Evolutionary conservation across 352 stramenopile species (phyloP).

Genomic region (Globisporangium polare): DNA sequence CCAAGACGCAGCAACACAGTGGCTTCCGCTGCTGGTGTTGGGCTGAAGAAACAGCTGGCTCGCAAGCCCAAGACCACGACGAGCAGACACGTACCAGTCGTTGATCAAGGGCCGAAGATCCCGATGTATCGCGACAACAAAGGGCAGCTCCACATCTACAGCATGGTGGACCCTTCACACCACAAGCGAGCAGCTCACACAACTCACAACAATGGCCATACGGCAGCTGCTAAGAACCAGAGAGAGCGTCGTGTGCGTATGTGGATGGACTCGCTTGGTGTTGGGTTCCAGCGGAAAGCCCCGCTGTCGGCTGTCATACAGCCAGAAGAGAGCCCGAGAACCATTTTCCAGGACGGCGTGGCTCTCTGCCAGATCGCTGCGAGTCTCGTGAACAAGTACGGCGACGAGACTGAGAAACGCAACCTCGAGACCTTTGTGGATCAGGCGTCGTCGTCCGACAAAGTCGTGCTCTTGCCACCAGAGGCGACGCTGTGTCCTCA

Average conservation of each 20-base stretch:
- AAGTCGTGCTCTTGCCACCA: not conserved
- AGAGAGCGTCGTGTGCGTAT: not conserved
- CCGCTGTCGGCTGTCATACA: not conserved
- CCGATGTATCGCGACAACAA: conserved; percentile 16
- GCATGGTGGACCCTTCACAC: conserved; percentile 31
- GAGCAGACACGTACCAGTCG: not conserved
- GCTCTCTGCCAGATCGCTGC: conserved; percentile 33
- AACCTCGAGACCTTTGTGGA: not conserved
- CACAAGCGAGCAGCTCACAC: not conserved
- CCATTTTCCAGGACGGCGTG: conserved; percentile 29
- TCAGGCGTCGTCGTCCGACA: not conserved
- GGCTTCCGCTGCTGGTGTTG: not conserved
- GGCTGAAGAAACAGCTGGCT: not conserved
- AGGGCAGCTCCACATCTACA: conserved; percentile 28
- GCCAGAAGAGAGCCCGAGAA: not conserved
- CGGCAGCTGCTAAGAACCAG: too few relatives aligned
- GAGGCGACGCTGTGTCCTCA: conserved; percentile 5
- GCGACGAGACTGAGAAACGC: not conserved
- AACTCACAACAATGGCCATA: too few relatives aligned
- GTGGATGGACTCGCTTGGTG: conserved; percentile 16
- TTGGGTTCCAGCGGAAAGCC: conserved; percentile 3
- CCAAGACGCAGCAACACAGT: not conserved
- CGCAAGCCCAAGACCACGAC: conserved; percentile 7
- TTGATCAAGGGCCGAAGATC: not conserved
- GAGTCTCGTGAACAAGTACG: conserved; percentile 15